Conservation (phyloP, 306 rosid genomes). For the Myrica gale region DNA sequence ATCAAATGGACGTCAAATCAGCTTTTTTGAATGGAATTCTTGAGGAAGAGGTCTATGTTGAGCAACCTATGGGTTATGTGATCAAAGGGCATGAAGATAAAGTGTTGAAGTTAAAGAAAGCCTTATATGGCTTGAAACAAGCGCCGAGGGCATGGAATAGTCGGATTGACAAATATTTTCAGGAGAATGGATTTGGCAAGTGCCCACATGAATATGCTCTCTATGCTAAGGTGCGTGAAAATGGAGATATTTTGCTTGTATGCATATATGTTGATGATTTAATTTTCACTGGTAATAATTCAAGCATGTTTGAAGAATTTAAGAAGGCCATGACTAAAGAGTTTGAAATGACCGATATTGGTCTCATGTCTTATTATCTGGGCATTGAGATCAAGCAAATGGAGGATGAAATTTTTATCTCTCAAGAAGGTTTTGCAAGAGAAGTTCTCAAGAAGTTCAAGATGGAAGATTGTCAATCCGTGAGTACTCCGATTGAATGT, state of each 20-base stretch:
- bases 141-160: not conserved
- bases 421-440: not conserved
- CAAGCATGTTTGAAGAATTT: not conserved
- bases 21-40: too few relatives aligned
- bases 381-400: not conserved
- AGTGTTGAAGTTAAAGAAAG: constrained; percentile 8
- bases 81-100: not conserved
- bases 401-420: not conserved
- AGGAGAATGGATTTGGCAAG: not conserved
- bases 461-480: not conserved
- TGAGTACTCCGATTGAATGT: too few relatives aligned
- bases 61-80: not conserved
- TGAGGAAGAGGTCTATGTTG: not conserved
- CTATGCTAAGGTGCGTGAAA: not conserved
- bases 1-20: too few relatives aligned
- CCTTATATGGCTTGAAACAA: not conserved
- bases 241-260: constrained; percentile 1
- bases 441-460: not conserved
- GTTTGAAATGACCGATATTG: not conserved
- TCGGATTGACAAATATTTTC: constrained; percentile 1
- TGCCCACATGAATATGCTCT: not conserved
- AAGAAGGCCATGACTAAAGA: constrained; percentile 3
- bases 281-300: not conserved
- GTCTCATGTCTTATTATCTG: not conserved
- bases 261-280: not conserved